These are phyloP conservation scores for Kodamaea sp. DNA, from an alignment of 1,139 yeast genomes.

Conservation along the genomic window DNA sequence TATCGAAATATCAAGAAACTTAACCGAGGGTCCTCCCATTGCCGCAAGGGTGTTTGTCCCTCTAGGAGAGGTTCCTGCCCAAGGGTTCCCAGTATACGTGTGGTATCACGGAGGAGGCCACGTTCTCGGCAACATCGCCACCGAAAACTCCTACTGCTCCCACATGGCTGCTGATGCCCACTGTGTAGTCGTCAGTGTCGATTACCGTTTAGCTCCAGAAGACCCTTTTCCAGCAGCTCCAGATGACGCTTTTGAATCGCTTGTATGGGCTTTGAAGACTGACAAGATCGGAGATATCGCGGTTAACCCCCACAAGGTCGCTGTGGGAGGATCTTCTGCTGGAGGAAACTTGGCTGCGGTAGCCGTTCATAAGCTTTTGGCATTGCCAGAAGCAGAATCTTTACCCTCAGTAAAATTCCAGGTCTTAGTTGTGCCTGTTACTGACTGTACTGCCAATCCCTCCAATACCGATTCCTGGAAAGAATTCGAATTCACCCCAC, in stretches of 20 bases:
- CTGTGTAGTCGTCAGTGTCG: slow-evolving; percentile 40
- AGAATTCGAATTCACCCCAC: slow-evolving; percentile 44
- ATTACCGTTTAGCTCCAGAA: slow-evolving; percentile 45
- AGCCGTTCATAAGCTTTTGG: slow-evolving; percentile 40
- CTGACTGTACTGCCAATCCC: slow-evolving; percentile 47
- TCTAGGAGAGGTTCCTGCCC: slow-evolving; percentile 32
- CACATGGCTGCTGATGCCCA: slow-evolving; percentile 37
- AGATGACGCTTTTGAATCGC: slow-evolving; percentile 44
- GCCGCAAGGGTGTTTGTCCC: slow-evolving; percentile 46
- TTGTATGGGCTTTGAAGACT: slow-evolving; percentile 22
- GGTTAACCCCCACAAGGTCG: slow-evolving; percentile 35
- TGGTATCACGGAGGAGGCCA: slow-evolving; percentile 57
- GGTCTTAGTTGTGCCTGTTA: slow-evolving; percentile 49
- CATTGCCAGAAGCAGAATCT: slow-evolving; percentile 19
- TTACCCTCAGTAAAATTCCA: slow-evolving; percentile 44
- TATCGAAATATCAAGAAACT: slow-evolving; percentile 36
- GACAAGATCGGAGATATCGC: slow-evolving; percentile 22
- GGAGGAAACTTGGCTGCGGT: slow-evolving; percentile 50
- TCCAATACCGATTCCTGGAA: slow-evolving; percentile 42
- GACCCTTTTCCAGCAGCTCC: slow-evolving; percentile 51
- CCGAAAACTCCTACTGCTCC: slow-evolving; percentile 50
- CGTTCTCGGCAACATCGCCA: slow-evolving; percentile 46
- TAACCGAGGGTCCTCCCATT: slow-evolving; percentile 28
- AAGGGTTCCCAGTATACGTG: slow-evolving; percentile 46
- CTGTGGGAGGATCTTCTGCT: slow-evolving; percentile 51